Base-by-base conservation (phyloP, 2,329 filamentous ascomycete species). In the Cylindrodendrum hubeiense region DNA sequence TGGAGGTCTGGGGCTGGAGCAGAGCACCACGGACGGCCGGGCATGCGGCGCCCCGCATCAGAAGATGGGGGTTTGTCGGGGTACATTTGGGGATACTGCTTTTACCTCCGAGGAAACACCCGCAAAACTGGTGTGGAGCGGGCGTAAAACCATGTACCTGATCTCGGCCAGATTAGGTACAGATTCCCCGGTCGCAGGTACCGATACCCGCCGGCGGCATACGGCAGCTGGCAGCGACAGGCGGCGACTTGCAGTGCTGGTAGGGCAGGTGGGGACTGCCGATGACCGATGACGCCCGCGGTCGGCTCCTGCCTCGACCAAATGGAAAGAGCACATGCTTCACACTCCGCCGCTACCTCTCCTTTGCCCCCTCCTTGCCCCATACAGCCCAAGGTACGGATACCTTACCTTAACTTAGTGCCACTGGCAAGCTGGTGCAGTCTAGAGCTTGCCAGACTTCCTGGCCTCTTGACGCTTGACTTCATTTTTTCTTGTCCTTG, bases 391-490 rank as follows among this genome's bases (percentile, higher is more conserved):
- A 30, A 49, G 46, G 26, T 21, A 33, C 47, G 30, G 46, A n/a
- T 21, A 33, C 47, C 24, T 46, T 3, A 17, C 15, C 13, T 28
- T 44, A 22, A 47, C 17, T 33, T 41, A 55, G 24, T 17, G 34
- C 15, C 39, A 46, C 19, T 9, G 47, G 8, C 28, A 30, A 30
- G 9, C 28, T 30, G 9, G 28, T 12, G 41, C 41, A 43, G 19
- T 43, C 19, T 43, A 43, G 57, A 39, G 51, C 30, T 43, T 49
- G 41, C 46, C 66, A 64, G 65, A 52, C 61, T 54, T 54, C 54
- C 54, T 65, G 57, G 51, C 67, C 52, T 54, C 54, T 57, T 65
- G 57, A 55, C 67, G 63, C 57, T 57, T 39, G 34, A 39, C 33
- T 41, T 54, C 43, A 49, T 57, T 54, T 46, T 26, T 19, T 43